Base-by-base conservation (phyloP, 805 yeast species). In the Sugiyamaella americana region DNA sequence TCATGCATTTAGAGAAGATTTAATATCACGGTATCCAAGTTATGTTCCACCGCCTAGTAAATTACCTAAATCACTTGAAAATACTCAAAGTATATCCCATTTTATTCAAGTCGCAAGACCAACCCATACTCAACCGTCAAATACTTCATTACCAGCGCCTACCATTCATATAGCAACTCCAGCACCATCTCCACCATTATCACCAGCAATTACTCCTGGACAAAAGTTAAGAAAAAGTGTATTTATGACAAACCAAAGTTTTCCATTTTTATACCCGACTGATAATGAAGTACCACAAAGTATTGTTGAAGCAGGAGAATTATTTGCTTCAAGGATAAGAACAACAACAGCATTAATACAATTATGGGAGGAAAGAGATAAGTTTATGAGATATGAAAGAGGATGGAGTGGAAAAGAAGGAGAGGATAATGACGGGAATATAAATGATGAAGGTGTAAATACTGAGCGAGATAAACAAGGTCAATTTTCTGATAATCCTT, bases 131-230 rank as follows among this genome's bases (percentile, higher is more conserved):
- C 76, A 73, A 47, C 63, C 72, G 4, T 55, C 70, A 3, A 68
- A 71, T 41, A 65, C 71, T 10, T 68, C 71, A 32, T 61, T 76
- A 19, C 82, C 82, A 1, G 66, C 74, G 0, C 80, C 78, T 36
- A 65, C 75, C 0, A 68, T 82, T 3, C 89, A 84, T 60, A 74
- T 87, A 8, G 89, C 96, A 0, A 87, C 96, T 0, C 96, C 95
- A 0, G 84, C 84, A 1, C 93, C 95, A 2, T 85, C 95, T 0
- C 95, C 95, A 0, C 81, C 84, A 0, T 59, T 73, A 16, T 71
- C 78, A 1, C 84, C 85, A 3, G 43, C 65, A 16, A 37, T 59
- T 26, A 62, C 64, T 22, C 34, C 59, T 1, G 62, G 63, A 37
- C 65, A 62, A 43, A 58, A 58, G 47, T 47, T 53, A 40, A 51